phyloP scores from a whole-genome alignment of 163 green algal genomes.

The Scenedesmus sp. region DNA sequence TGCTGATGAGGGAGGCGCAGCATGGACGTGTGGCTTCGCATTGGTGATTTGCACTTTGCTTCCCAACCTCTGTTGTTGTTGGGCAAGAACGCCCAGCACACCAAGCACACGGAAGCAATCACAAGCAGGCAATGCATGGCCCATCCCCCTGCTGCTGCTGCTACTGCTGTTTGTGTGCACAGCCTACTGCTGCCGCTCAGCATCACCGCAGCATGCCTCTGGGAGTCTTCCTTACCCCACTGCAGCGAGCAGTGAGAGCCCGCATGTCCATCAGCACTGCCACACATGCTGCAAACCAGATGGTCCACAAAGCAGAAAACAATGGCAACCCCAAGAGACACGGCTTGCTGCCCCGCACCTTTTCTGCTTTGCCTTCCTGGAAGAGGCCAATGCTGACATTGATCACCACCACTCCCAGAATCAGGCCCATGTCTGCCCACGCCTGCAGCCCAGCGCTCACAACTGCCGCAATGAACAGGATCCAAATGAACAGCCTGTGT shows the following conservation, averaged over 20 bases:
- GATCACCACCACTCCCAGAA: slow-evolving; percentile 60
- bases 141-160: neutral
- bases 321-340: too few relatives aligned
- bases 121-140: neutral
- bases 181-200: neutral
- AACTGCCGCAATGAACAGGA: slow-evolving; percentile 43
- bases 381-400: slow-evolving; percentile 61
- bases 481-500: slow-evolving; percentile 50
- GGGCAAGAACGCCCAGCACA: too few relatives aligned
- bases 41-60: too few relatives aligned
- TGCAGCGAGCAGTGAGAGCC: too few relatives aligned
- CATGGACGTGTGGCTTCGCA: too few relatives aligned
- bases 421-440: slow-evolving; percentile 53
- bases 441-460: slow-evolving; percentile 35
- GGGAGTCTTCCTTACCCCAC: too few relatives aligned
- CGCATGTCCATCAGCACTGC: too few relatives aligned
- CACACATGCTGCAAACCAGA: too few relatives aligned
- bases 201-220: neutral
- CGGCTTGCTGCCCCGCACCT: slow-evolving; percentile 7
- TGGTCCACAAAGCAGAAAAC: too few relatives aligned
- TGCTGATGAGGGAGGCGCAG: too few relatives aligned
- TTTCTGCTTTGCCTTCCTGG: slow-evolving; percentile 64
- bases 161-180: neutral
- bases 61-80: too few relatives aligned
- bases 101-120: too few relatives aligned